Base-by-base conservation (phyloP, 2,329 filamentous ascomycete genomes). In the Amauroascus niger region DNA sequence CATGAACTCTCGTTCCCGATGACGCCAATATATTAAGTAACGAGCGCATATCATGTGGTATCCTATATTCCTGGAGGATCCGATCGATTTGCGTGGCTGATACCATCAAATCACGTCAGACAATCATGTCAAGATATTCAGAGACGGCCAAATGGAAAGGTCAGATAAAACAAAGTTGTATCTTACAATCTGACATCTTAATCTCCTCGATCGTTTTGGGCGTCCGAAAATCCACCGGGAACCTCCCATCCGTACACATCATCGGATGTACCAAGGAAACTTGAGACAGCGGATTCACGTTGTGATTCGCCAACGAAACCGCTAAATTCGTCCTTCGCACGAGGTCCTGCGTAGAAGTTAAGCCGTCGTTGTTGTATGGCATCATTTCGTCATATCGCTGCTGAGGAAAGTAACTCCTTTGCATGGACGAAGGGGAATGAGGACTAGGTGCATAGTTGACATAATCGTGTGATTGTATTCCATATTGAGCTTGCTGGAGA, bases 21-120 rank as follows among this genome's bases (percentile, higher is more conserved):
- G 44, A 39, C n/a, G 50, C 46, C 14, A 49, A 18, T 32, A 53
- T 53, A 26, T 41, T 46, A 16, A 57, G 55, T 11, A 58, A 20
- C 3, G 50, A 54, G n/a, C 57, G 55, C 28, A 43, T 54, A 24
- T 63, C 58, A 16, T 59, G 57, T 30, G 60, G 60, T 11, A 63
- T 54, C 9, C 52, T 54, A 46, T 63, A 63, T 28, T 61, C 57
- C 32, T 59, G 59, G 49, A 63, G 59, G 35, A 63, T 63, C 11
- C 61, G 57, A 39, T 63, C 62, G 22, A 63, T 56, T 59, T 63
- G 62, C 9, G 55, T 56, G 24, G 54, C 61, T 62, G 46, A 24
- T 16, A 40, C 24, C 39, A 41, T 26, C 1, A 9, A 32, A 5
- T 14, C 18, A 43, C 14, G 37, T 50, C 35, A 50, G 48, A 40